Conservation (phyloP, 2,329 filamentous ascomycete species). For the Xylaria sp. region DNA sequence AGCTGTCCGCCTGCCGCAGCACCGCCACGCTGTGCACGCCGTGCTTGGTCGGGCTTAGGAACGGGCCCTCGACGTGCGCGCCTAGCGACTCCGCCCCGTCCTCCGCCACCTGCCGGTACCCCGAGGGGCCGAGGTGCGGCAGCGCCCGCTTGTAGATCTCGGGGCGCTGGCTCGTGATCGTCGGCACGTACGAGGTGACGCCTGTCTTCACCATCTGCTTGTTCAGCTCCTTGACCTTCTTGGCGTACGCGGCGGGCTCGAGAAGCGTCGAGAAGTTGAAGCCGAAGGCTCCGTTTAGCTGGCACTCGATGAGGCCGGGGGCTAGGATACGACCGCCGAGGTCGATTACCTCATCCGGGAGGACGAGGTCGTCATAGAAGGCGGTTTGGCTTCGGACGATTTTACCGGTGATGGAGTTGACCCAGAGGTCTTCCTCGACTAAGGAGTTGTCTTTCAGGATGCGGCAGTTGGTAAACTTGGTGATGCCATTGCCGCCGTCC, state of each 20-base stretch:
- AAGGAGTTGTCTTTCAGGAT: conserved; percentile 70
- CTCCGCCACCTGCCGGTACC: conserved; percentile 56
- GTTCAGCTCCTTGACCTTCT: conserved; percentile 73
- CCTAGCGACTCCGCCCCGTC: conserved; percentile 86
- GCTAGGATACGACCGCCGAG: conserved; percentile 81
- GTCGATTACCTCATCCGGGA: conserved; percentile 76
- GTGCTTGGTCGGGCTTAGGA: conserved; percentile 80
- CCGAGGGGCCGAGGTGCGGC: conserved; percentile 76
- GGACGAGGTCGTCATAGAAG: conserved; percentile 68
- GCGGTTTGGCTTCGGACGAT: conserved; percentile 71
- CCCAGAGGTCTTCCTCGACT: conserved; percentile 82
- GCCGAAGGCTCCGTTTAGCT: conserved; percentile 89
- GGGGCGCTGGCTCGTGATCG: conserved; percentile 77
- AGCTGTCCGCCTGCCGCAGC: conserved; percentile 64
- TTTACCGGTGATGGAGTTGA: conserved; percentile 79
- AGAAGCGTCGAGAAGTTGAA: conserved; percentile 87
- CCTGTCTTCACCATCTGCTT: conserved; percentile 73
- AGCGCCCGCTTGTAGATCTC: conserved; percentile 82
- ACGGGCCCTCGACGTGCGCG: conserved; percentile 89
- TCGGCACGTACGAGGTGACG: conserved; percentile 86
- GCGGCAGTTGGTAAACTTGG: conserved; percentile 88
- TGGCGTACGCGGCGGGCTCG: conserved; percentile 68
- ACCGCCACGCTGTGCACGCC: conserved; percentile 81
- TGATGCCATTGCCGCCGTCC: conserved; percentile 59
- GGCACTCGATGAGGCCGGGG: conserved; percentile 86